Conservation (phyloP, 202 grass and related monocot genomes). For the Brachypodium distachyon region DNA sequence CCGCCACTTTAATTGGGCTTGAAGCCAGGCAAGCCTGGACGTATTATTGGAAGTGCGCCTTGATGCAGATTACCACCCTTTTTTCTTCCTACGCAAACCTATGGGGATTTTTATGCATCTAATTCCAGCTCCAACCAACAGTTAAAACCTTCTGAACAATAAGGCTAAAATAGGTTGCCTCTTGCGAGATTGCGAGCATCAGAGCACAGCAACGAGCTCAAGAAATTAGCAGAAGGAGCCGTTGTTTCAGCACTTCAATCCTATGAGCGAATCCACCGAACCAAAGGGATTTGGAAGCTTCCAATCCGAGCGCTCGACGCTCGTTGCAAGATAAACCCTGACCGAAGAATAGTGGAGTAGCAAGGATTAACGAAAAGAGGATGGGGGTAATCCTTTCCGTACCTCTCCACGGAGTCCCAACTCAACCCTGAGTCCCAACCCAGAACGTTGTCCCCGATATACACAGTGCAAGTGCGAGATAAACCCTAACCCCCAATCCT, state of each 20-base stretch:
- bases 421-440: too few species aligned
- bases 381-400: too few species aligned
- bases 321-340: too few species aligned
- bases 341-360: too few species aligned
- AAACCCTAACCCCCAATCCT: slow-evolving; percentile 9
- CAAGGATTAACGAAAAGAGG: too few species aligned
- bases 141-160: not conserved
- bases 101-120: not conserved
- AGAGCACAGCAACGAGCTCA: not conserved
- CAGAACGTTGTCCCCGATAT: too few species aligned
- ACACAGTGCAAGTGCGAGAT: too few species aligned
- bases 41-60: not conserved
- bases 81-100: too few species aligned
- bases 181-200: not conserved
- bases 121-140: not conserved
- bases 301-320: too few species aligned
- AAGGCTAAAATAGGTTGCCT: too few species aligned
- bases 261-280: not conserved
- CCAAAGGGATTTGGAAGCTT: not conserved
- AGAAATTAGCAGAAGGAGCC: not conserved
- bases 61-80: not conserved
- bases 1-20: slow-evolving; percentile 6
- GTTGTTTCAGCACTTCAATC: not conserved
- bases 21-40: not conserved
- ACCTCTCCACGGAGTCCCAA: too few species aligned